Percentiles rank a stretch among this genome's conserved stretches.
phyloP scores from a whole-genome alignment of 139 green algal species.

The Haematococcus lacustris region DNA sequence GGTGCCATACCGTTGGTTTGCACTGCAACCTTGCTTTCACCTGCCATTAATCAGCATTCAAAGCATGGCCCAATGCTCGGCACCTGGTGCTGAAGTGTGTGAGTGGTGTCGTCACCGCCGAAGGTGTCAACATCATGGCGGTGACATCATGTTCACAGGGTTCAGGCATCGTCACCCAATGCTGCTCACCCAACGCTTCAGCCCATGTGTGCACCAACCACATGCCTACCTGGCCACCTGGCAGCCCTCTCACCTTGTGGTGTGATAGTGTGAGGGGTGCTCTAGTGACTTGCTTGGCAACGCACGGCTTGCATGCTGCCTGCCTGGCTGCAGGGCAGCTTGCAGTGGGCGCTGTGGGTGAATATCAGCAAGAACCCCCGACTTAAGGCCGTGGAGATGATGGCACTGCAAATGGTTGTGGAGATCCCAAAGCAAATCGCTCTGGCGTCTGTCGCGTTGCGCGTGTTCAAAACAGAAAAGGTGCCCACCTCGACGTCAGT shows the following conservation, averaged over 20 bases:
- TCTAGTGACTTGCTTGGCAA: neutral
- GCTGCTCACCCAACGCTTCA: neutral
- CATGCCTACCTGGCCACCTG: neutral
- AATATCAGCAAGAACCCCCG: conserved; percentile 52
- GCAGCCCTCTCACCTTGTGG: neutral
- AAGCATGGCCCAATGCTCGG: too few relatives aligned
- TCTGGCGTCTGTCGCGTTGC: conserved; percentile 41
- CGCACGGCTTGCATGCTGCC: too few relatives aligned
- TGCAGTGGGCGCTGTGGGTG: conserved; percentile 47
- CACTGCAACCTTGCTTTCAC: too few relatives aligned
- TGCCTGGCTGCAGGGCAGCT: conserved; percentile 17
- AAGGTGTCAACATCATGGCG: neutral
- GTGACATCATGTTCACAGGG: neutral
- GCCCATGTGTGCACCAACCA: neutral
- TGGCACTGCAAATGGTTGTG: conserved; percentile 12
- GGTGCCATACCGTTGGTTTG: too few relatives aligned
- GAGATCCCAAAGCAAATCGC: conserved; percentile 50
- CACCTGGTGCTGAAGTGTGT: too few relatives aligned
- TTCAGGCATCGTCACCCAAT: neutral
- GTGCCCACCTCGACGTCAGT: too few relatives aligned
- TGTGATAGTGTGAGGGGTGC: neutral
- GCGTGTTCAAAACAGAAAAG: conserved; percentile 21
- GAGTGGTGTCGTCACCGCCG: too few relatives aligned
- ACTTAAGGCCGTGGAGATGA: conserved; percentile 27
- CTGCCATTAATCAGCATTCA: too few relatives aligned